These are phyloP conservation scores for Diutina neorugosa DNA, from an alignment of 1,139 yeast species.

Conservation along the genomic window DNA sequence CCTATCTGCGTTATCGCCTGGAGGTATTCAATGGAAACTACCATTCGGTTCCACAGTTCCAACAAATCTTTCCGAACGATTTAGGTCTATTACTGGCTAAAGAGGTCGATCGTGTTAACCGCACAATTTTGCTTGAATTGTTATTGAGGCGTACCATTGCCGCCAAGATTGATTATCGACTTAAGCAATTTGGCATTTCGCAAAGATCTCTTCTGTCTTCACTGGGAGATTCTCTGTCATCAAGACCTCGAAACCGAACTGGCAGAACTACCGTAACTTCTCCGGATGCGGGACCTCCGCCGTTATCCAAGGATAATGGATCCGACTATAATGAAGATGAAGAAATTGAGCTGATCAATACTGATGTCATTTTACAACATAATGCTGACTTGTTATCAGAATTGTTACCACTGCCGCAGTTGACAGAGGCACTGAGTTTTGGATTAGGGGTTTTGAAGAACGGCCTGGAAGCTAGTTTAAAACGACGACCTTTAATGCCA, in stretches of 20 bases:
- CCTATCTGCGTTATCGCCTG: conserved; percentile 17
- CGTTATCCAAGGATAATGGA: not conserved
- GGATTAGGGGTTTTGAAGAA: not conserved
- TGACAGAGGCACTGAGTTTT: conserved; percentile 9
- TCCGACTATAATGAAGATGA: conserved; percentile 8
- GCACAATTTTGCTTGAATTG: conserved; percentile 23
- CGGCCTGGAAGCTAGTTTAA: not conserved
- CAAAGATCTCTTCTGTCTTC: not conserved
- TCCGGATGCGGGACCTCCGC: not conserved
- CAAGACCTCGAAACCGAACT: not conserved
- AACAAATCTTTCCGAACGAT: conserved; percentile 18
- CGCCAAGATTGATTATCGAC: conserved; percentile 29
- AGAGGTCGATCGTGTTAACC: conserved; percentile 21
- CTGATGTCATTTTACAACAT: conserved; percentile 21
- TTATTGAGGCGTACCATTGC: conserved; percentile 30
- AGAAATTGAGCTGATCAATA: conserved; percentile 16
- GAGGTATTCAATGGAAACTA: conserved; percentile 16
- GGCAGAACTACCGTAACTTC: not conserved
- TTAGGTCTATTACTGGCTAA: conserved; percentile 12
- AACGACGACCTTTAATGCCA: not conserved
- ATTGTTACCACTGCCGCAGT: conserved; percentile 28
- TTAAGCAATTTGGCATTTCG: not conserved
- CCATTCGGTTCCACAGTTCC: conserved; percentile 13
- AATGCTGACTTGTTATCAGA: conserved; percentile 23
- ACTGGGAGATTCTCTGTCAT: not conserved